phyloP scores from a whole-genome alignment of 768 basidiomycete species.

The Symmetrospora coprosmae region DNA sequence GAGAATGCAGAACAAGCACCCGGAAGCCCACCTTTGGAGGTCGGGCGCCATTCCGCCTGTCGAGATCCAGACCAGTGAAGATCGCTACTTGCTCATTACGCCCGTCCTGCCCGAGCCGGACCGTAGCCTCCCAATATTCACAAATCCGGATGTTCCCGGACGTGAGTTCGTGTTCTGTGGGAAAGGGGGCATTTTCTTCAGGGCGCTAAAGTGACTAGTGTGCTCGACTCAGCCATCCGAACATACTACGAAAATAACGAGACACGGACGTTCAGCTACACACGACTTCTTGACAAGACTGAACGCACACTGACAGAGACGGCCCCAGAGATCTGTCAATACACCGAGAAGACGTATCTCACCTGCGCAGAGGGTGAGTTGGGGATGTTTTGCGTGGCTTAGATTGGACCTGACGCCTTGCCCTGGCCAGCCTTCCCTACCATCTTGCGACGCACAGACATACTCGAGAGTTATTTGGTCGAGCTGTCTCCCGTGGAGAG shows the following conservation, averaged over 20 bases:
- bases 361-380: conserved; percentile 29
- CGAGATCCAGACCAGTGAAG: conserved; percentile 61
- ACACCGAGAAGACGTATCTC: conserved; percentile 65
- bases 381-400: neutral
- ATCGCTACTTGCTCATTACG: conserved; percentile 78
- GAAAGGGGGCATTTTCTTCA: neutral
- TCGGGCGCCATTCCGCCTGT: conserved; percentile 59
- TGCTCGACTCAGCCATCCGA: conserved; percentile 35
- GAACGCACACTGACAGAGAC: neutral
- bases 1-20: conserved; percentile 73
- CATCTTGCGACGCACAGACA: conserved; percentile 74
- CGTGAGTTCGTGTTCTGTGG: too few species aligned
- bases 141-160: conserved; percentile 23
- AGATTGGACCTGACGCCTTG: neutral
- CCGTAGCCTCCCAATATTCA: conserved; percentile 54
- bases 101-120: conserved; percentile 75
- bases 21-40: conserved; percentile 65
- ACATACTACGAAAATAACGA: conserved; percentile 80
- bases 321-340: conserved; percentile 36
- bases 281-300: conserved; percentile 50
- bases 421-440: conserved; percentile 56
- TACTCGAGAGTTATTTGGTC: conserved; percentile 52
- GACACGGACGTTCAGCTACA: conserved; percentile 66
- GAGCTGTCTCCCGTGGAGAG: conserved; percentile 76
- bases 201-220: neutral